phyloP scores from a whole-genome alignment of 345 rosid genomes.

The Salix suchowensis region DNA sequence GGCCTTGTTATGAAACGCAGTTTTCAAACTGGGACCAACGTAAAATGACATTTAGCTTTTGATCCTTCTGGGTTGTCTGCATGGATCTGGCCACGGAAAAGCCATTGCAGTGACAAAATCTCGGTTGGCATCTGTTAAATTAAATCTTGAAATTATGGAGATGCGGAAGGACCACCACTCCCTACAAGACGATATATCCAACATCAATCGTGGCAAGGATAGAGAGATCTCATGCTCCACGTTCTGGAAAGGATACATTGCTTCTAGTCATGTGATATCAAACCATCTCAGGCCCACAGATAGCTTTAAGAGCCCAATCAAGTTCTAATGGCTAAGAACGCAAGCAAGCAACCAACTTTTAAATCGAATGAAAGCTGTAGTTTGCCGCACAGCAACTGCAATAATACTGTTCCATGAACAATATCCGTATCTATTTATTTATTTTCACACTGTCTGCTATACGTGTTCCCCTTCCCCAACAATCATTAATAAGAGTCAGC shows the following conservation, averaged over 20 bases:
- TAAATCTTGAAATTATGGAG: constrained; percentile 20
- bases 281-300: constrained; percentile 41
- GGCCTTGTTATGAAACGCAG: constrained; percentile 9
- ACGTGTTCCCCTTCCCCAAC: background rate
- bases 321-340: constrained; percentile 27
- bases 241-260: constrained; percentile 38
- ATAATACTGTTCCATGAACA: background rate
- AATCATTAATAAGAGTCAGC: background rate
- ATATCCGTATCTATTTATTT: too few relatives aligned
- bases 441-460: background rate
- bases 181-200: constrained; percentile 17
- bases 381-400: background rate
- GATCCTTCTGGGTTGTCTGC: constrained; percentile 14
- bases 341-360: constrained; percentile 22
- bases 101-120: constrained; percentile 12
- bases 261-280: constrained; percentile 37
- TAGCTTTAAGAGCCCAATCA: constrained; percentile 18
- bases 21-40: constrained; percentile 31
- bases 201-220: constrained; percentile 27
- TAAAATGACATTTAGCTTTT: constrained; percentile 22
- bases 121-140: constrained; percentile 29
- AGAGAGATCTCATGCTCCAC: constrained; percentile 31
- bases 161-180: constrained; percentile 36
- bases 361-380: background rate
- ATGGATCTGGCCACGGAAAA: constrained; percentile 19